A percentile compares a stretch with the other conserved stretches of the same genome.
Conservation (phyloP, 1,139 yeast species). For the Debaryomyces singareniensis region DNA sequence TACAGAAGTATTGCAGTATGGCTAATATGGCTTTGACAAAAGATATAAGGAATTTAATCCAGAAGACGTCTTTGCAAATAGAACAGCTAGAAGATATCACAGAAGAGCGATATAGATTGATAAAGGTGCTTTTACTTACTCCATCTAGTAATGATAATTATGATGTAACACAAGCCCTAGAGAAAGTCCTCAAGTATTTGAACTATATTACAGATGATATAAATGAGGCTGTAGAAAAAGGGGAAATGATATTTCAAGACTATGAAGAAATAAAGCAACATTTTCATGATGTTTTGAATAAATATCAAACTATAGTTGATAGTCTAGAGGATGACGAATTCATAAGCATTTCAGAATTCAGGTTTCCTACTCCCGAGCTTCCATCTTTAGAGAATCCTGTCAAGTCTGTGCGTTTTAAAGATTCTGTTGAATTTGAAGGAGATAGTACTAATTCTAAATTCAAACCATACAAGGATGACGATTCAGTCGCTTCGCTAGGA, state of each 20-base stretch:
- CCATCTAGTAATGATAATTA: slow-evolving; percentile 50
- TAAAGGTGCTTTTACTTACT: slow-evolving; percentile 33
- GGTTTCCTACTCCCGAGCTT: slow-evolving; percentile 11
- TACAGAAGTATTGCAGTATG: too few species aligned
- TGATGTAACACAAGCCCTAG: slow-evolving; percentile 41
- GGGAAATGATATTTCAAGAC: slow-evolving; percentile 5
- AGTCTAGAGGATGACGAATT: slow-evolving; percentile 21
- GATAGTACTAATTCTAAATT: slow-evolving; percentile 8
- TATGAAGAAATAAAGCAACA: slow-evolving; percentile 8
- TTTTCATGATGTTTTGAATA: slow-evolving; percentile 12
- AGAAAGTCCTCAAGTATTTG: slow-evolving; percentile 25
- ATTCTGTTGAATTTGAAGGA: slow-evolving; percentile 20
- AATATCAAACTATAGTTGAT: slow-evolving; percentile 17
- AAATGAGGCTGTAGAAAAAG: slow-evolving; percentile 7
- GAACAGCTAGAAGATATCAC: slow-evolving; percentile 37
- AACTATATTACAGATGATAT: slow-evolving; percentile 30
- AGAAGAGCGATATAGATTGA: slow-evolving; percentile 47
- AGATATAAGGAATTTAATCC: slow-evolving; percentile 11
- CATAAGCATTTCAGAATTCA: slow-evolving; percentile 33
- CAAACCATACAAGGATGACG: slow-evolving; percentile 42
- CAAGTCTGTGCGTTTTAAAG: slow-evolving; percentile 53
- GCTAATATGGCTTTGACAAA: slow-evolving; percentile 6
- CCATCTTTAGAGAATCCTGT: slow-evolving; percentile 5
- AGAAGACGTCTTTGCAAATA: slow-evolving; percentile 10
- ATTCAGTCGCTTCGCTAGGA: slow-evolving; percentile 14